Percentiles rank a stretch among this genome's conserved stretches.
Conservation (phyloP, 345 rosid genomes). For the Euphorbia pulcherrima region DNA sequence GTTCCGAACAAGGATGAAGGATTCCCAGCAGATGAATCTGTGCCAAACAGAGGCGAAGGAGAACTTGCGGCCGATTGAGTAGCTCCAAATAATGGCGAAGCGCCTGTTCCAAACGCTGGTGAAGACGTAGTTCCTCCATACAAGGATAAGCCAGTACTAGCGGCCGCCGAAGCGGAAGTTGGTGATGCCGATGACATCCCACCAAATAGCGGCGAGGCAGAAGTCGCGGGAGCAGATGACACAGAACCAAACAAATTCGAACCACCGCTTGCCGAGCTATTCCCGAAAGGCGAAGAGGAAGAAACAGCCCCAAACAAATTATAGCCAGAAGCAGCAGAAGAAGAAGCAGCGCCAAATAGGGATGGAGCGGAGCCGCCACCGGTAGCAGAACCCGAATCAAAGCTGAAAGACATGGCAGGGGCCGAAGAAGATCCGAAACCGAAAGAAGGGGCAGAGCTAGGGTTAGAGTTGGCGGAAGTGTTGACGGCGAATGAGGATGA, state of each 20-base stretch:
- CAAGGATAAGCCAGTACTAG: constrained; percentile 19
- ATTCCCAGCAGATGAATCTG: background rate
- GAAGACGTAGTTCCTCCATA: constrained; percentile 34
- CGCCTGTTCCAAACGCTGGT: constrained; percentile 5
- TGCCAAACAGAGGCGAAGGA: background rate
- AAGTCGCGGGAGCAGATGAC: background rate
- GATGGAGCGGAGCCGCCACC: background rate
- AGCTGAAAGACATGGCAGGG: background rate
- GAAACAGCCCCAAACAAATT: background rate
- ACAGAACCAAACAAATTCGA: background rate
- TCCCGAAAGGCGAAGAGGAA: background rate
- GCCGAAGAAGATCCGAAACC: constrained; percentile 12
- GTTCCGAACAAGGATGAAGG: background rate
- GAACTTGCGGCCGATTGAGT: constrained; percentile 25
- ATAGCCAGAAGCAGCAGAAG: background rate
- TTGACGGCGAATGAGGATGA: background rate
- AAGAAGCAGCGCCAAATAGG: background rate
- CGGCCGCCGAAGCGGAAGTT: background rate
- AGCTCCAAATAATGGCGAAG: constrained; percentile 23
- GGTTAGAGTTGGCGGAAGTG: constrained; percentile 12
- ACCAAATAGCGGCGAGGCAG: background rate
- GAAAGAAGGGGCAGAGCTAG: background rate
- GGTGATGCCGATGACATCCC: background rate
- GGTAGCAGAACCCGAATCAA: background rate
- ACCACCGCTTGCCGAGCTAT: background rate